A percentile compares a stretch with the other conserved stretches of the same genome.
Conservation (phyloP, 2,329 filamentous ascomycete genomes). For the Aspergillus novofumigatus region DNA sequence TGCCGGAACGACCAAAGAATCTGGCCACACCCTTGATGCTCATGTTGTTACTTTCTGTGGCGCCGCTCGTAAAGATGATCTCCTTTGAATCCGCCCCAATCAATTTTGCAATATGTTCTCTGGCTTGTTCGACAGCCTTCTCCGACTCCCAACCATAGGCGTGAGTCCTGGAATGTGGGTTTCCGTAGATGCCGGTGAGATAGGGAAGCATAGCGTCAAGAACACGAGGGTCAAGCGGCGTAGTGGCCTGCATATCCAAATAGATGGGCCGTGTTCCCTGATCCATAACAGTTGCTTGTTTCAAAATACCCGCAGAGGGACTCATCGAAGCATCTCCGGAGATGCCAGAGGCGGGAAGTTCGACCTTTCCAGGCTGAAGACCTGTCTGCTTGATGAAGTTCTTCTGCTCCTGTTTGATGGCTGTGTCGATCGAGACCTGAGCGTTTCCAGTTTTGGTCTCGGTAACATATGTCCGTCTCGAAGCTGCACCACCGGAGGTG, state of each 20-base stretch:
- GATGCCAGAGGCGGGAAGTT: slow-evolving; percentile 56
- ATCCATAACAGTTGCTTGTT: slow-evolving; percentile 89
- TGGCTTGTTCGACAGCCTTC: slow-evolving; percentile 82
- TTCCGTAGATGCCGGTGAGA: slow-evolving; percentile 89
- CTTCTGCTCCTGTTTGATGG: slow-evolving; percentile 82
- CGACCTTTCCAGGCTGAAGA: slow-evolving; percentile 51
- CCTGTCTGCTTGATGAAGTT: slow-evolving; percentile 64
- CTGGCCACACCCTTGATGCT: slow-evolving; percentile 96
- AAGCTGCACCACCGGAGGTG: slow-evolving; percentile 22
- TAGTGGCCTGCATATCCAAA: slow-evolving; percentile 97
- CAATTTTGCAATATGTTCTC: slow-evolving; percentile 75
- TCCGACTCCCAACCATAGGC: slow-evolving; percentile 99
- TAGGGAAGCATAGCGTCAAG: slow-evolving; percentile 95
- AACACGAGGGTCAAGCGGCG: slow-evolving; percentile 88
- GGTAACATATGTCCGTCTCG: slow-evolving; percentile 71
- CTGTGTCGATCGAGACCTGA: slow-evolving; percentile 75
- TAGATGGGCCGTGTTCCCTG: slow-evolving; percentile 93
- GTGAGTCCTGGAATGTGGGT: slow-evolving; percentile 94
- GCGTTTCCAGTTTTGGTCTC: slow-evolving; percentile 66
- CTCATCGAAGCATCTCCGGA: slow-evolving; percentile 68
- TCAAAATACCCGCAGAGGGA: slow-evolving; percentile 77
- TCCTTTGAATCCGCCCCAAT: slow-evolving; percentile 96
- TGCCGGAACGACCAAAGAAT: slow-evolving; percentile 87
- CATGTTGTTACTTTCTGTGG: slow-evolving; percentile 99
- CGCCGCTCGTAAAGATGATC: slow-evolving; percentile 97